Evolutionary conservation across 129 eudicot genomes (phyloP), one percentile per base, ranked within the genome.

Genomic region (Ambrosia trifida): DNA sequence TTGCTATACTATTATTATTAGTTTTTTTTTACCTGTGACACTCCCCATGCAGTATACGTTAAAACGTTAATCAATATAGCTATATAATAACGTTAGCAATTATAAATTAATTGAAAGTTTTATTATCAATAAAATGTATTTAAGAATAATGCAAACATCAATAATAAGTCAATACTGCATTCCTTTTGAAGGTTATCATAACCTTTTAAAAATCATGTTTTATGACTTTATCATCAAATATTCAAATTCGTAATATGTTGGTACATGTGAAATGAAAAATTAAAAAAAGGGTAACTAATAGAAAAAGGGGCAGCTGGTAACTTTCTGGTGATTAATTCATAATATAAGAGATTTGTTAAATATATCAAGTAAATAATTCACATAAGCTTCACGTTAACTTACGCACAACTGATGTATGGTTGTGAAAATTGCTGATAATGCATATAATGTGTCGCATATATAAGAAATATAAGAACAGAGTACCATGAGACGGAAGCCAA

Each of bases 401-500:
- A 49, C 13, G 30, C 36, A 11, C 19, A 64, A 51, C 24, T 13
- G 4, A 33, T 17, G 12, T 3, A 5, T 57, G 7, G 2, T 53
- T 24, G 64, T 62, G 35, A 30, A 51, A 59, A 9, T 46, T 52
- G 36, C 12, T 3, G 13, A 12, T 41, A 56, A 64, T 35, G 28
- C 16, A 32, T 11, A 11, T 20, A 24, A 24, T 52, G 8, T 18
- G 19, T 65, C 3, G 11, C 3, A 31, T 17, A 31, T 3, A 43
- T 46, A 17, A 41, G 58, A 11, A 60, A 20, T 38, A 76, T 47
- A 19, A 68, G 30, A 20, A 69, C 28, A 1, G 20, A 63, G 52
- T 84, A 88, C 96, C 89, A 78, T 63, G 24, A 88, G 91, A 83
- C 83, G 78, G 65, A 88, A 85, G 40, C 96, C 96, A 64, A 85